Evolutionary conservation across 129 eudicot genomes (phyloP).

Genomic region (Pseudognaphalium luteoalbum): DNA sequence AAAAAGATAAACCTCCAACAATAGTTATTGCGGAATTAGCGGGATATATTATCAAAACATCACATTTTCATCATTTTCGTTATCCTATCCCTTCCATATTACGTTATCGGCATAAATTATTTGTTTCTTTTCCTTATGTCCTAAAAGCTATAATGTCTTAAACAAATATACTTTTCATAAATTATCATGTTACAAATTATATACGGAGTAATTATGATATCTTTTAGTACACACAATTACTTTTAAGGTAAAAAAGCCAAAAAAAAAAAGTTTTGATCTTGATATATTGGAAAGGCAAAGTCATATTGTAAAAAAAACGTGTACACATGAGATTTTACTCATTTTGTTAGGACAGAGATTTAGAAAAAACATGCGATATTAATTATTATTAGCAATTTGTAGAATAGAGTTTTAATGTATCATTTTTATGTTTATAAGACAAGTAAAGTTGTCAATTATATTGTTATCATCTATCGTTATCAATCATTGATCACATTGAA

Average conservation of each 20-base stretch:
- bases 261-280: background rate
- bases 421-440: background rate
- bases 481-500: background rate
- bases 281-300: background rate
- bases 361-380: too few species aligned
- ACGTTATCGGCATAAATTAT: slow-evolving; percentile 10
- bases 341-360: background rate
- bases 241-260: too few species aligned
- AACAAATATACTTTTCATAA: background rate
- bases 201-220: too few species aligned
- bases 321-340: background rate
- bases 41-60: slow-evolving; percentile 12
- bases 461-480: background rate
- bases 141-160: background rate
- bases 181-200: background rate
- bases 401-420: too few species aligned
- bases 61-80: slow-evolving; percentile 15
- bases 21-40: slow-evolving; percentile 14
- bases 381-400: too few species aligned
- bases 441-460: background rate
- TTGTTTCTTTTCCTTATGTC: background rate
- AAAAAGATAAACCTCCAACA: background rate
- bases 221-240: too few species aligned
- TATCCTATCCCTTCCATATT: background rate
- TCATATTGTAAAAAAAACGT: background rate